Base-by-base conservation (phyloP, 108 stramenopile genomes). In the Skeletonema menzelii region DNA sequence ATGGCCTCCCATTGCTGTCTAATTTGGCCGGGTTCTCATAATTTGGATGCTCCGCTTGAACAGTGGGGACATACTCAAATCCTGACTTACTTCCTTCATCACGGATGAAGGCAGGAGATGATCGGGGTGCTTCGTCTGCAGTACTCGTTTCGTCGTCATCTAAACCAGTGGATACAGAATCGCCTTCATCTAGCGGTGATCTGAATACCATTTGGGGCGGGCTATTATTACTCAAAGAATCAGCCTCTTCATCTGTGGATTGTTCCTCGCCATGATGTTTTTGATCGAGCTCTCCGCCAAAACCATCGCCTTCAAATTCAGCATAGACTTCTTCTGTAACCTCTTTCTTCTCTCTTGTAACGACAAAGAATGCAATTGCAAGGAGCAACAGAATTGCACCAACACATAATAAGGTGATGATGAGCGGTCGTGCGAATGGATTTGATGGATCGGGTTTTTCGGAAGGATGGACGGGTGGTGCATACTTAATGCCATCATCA, bases 221-320 rank as follows among this genome's bases (percentile, higher is more conserved):
- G n/a, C 49, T 53, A 7, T 53, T 62, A 27, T 64, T 64, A 10
- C 63, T 64, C 19, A 47, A 10, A 27, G 63, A 26, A 20, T 38
- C 38, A 14, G 37, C 44, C 19, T 44, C 63, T 15, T 64, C 63
- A 40, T 40, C 38, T 5, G 44, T 40, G 13, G 44, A 64, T 40
- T 38, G 8, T 13, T 38, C 63, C 28, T 64, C 63, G 20, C 38
- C 38, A 8, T 72, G 42, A n/a, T 72, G 61, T 3, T 73, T 42
- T 30, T 59, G 14, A 27, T 75, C 65, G 27, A 80, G 47, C 73
- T 79, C 78, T 47, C 72, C 55, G n/a, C 58, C 61, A 13, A 56
- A 68, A 10, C 69, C 76, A 32, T 58, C 38, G 20, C 19, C 40
- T 15, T 11, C 26, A 14, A 73, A 73, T 34, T 80, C 79, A 10